phyloP scores from a whole-genome alignment of 73 alveolate genomes.

The Paramecium pentaurelia region DNA sequence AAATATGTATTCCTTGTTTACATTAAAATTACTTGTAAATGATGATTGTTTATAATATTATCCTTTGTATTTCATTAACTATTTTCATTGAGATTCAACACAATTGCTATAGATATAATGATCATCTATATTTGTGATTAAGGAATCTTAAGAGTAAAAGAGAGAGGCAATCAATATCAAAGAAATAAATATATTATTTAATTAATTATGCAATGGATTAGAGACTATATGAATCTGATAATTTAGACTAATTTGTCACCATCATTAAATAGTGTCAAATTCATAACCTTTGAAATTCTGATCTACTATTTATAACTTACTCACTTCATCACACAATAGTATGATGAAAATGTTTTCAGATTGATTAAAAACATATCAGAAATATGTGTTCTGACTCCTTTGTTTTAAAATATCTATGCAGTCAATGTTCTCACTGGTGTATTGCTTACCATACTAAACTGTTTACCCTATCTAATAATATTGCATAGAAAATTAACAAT shows the following conservation, averaged over 20 bases:
- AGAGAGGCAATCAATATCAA: background rate
- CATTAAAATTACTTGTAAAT: no score
- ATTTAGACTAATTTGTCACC: background rate
- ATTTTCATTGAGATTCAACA: background rate
- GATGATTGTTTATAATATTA: no score
- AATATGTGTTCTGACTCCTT: conserved; percentile 13
- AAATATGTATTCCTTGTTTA: no score
- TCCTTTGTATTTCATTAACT: no score
- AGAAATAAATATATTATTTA: background rate
- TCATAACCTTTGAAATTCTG: background rate
- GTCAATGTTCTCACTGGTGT: background rate
- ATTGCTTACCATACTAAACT: background rate
- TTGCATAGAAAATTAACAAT: background rate
- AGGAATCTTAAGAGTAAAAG: background rate
- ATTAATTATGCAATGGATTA: conserved; percentile 11
- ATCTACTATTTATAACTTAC: background rate
- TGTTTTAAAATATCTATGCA: background rate
- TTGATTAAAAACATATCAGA: background rate
- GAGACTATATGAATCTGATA: background rate
- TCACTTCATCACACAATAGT: background rate
- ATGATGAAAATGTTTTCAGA: conserved; percentile 18
- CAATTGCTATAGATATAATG: no score
- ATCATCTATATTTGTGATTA: no score
- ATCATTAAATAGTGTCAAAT: background rate
- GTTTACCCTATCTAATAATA: background rate